Evolutionary conservation across 1,284 basidiomycete species (phyloP), one percentile per base, ranked within the genome.

Genomic region (Heterobasidion irregulare): DNA sequence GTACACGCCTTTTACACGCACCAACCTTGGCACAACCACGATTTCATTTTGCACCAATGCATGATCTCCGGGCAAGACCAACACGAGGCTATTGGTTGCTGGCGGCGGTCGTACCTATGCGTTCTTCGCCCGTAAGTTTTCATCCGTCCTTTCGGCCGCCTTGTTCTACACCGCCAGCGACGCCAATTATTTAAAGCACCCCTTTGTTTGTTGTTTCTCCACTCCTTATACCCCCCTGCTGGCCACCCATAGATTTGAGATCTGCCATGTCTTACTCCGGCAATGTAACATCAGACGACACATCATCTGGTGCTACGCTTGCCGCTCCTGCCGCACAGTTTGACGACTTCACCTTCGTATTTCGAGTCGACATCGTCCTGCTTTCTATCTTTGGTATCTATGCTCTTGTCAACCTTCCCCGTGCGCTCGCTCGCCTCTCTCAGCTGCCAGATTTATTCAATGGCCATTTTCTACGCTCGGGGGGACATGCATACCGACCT

Each of bases 321-420:
- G 46, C 15, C 12, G 15, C 46, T 12, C 9, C 15, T 32, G 46
- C 15, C 15, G 16, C 46, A n/a, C 10, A n/a, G 18, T 47, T 47
- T 16, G n/a, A 16, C 18, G 46, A 47, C 46, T 18, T 32, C 46
- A 32, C 16, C 2, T 61, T 70, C 19, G 59, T 70, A 46, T 62
- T 65, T 60, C 62, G 69, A 57, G 57, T 70, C 53, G 65, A 70
- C 58, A 18, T 71, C 54, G 57, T 66, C 49, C 57, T 71, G 33
- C 59, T 71, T 44, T 57, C 59, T 41, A 53, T 65, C 43, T 62
- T 65, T 48, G 68, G 57, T 6, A 45, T 67, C 49, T 69, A 70
- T 36, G 62, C 67, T 53, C 61, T 68, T 34, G 53, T 69, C 53
- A 65, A 67, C 19, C 59, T 71, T 45, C 71, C 71, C 13, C 66